Evolutionary conservation across 2,329 filamentous ascomycete genomes (phyloP).

Genomic region (Alternaria viburni): DNA sequence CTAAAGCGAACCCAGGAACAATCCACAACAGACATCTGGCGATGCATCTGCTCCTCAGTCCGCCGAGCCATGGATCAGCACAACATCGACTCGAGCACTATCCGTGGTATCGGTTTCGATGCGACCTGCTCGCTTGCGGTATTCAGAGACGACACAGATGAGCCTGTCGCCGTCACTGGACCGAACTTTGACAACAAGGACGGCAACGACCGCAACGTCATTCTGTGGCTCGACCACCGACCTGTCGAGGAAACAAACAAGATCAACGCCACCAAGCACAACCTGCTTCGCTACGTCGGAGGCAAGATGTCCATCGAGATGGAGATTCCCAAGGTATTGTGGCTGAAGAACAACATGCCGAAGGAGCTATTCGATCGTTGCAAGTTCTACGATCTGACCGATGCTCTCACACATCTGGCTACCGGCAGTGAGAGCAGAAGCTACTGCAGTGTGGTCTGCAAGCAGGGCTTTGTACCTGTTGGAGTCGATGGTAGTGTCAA

Average conservation of each 20-base stretch:
- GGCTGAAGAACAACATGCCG: constrained; percentile 99
- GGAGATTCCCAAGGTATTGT: constrained; percentile 98
- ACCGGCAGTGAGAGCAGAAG: constrained; percentile 91
- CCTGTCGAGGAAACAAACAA: constrained; percentile 88
- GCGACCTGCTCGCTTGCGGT: constrained; percentile 97
- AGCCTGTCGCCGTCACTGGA: constrained; percentile 88
- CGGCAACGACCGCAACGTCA: constrained; percentile 88
- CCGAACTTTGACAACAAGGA: constrained; percentile 79
- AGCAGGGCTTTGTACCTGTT: constrained; percentile 96
- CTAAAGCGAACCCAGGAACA: constrained; percentile 70
- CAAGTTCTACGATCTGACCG: constrained; percentile 95
- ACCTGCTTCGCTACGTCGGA: constrained; percentile 92
- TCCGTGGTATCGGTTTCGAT: constrained; percentile 95
- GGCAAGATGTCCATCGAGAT: constrained; percentile 99
- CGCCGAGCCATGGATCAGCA: constrained; percentile 82
- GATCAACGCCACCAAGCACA: constrained; percentile 92
- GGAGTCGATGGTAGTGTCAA: constrained; percentile 96
- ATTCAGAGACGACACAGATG: constrained; percentile 86
- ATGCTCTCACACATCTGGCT: constrained; percentile 92
- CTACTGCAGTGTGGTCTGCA: constrained; percentile 96
- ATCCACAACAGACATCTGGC: constrained; percentile 97
- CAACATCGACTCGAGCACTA: constrained; percentile 73
- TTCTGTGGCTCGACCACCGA: constrained; percentile 96
- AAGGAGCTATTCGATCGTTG: constrained; percentile 86
- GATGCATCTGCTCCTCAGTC: constrained; percentile 88